A percentile compares a stretch with the other conserved stretches of the same genome.
Conservation (phyloP, 129 eudicot genomes). For the Chrysanthemum lavandulifolium region DNA sequence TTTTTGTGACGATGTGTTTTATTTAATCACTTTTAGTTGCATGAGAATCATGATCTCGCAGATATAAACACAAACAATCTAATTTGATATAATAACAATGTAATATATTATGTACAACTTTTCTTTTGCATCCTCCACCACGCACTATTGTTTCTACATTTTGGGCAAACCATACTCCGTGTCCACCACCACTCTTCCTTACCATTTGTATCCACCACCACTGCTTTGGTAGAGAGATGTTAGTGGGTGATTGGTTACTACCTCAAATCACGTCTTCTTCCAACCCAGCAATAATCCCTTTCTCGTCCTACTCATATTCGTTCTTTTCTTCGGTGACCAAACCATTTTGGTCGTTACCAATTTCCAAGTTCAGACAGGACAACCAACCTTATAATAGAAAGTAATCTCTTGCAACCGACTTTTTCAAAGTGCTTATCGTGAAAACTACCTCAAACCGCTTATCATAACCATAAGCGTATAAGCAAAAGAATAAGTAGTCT, state of each 20-base stretch:
- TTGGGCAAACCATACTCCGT: slow-evolving; percentile 34
- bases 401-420: no score
- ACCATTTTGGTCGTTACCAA: slow-evolving; percentile 27
- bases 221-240: no score
- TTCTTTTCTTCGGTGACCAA: slow-evolving; percentile 28
- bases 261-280: slow-evolving; percentile 27
- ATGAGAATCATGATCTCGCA: not conserved
- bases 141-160: slow-evolving; percentile 42
- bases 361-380: slow-evolving; percentile 28
- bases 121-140: slow-evolving; percentile 56
- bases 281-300: slow-evolving; percentile 32
- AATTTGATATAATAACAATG: not conserved
- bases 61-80: slow-evolving; percentile 4
- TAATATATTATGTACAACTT: slow-evolving; percentile 48
- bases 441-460: no score
- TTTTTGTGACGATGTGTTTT: not conserved
- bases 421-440: no score
- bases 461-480: no score
- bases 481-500: no score
- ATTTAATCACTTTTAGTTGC: not conserved
- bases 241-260: no score
- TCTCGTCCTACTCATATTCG: slow-evolving; percentile 1
- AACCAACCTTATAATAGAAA: slow-evolving; percentile 21
- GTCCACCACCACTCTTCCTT: slow-evolving; percentile 22
- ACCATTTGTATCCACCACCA: slow-evolving; percentile 20